These are phyloP conservation scores for Amphirosellinia nigrospora DNA, from an alignment of 495 filamentous ascomycete genomes.

Conservation along the genomic window DNA sequence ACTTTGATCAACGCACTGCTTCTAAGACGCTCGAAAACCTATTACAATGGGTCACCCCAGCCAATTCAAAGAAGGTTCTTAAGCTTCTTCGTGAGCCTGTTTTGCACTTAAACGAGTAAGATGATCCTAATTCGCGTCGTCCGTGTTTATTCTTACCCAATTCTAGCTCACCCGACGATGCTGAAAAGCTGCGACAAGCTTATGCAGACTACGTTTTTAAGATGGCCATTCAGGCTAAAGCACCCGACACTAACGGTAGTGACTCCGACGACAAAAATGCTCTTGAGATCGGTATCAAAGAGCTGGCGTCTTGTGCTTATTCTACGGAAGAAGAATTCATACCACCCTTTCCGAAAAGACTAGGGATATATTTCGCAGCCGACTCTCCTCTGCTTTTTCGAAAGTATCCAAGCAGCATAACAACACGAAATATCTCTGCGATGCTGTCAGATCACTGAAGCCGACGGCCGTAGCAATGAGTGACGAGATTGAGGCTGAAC, in stretches of 20 bases:
- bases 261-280: constrained; percentile 26
- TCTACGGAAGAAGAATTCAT: constrained; percentile 45
- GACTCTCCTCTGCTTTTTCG: constrained; percentile 67
- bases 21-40: constrained; percentile 86
- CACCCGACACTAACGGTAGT: constrained; percentile 12
- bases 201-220: constrained; percentile 62
- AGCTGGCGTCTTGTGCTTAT: constrained; percentile 56
- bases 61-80: constrained; percentile 54
- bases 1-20: constrained; percentile 86
- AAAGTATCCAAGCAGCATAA: constrained; percentile 70
- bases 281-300: constrained; percentile 46
- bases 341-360: constrained; percentile 62
- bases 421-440: constrained; percentile 57
- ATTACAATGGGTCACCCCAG: constrained; percentile 63
- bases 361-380: constrained; percentile 71
- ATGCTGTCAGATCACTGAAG: constrained; percentile 53
- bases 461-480: constrained; percentile 65
- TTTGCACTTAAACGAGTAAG: constrained; percentile 40
- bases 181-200: constrained; percentile 54
- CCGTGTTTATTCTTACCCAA: constrained; percentile 23
- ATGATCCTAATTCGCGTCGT: not conserved
- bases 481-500: constrained; percentile 62
- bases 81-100: constrained; percentile 48
- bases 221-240: constrained; percentile 36
- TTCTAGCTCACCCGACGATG: constrained; percentile 36